A percentile compares a stretch with the other conserved stretches of the same genome.
Evolutionary conservation across 1,284 basidiomycete genomes (phyloP).

Genomic region (Ceratobasidium sp.): DNA sequence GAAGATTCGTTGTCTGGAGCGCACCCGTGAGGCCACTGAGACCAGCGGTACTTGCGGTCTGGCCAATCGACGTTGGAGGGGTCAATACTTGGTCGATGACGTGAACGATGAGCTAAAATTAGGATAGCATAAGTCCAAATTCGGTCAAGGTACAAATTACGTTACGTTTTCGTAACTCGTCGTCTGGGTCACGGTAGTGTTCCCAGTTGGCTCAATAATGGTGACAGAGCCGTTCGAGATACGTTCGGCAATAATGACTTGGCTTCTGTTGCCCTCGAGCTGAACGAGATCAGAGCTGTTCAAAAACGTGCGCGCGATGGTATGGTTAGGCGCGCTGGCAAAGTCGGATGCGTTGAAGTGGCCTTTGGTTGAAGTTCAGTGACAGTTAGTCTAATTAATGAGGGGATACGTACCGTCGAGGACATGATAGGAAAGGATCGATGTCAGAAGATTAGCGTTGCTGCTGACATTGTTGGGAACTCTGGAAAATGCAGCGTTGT

Average conservation of each 20-base stretch:
- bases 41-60: conserved; percentile 58
- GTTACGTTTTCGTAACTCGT: conserved; percentile 59
- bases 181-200: conserved; percentile 59
- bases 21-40: conserved; percentile 56
- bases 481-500: conserved; percentile 52
- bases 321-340: conserved; percentile 55
- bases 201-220: conserved; percentile 63
- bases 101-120: conserved; percentile 53
- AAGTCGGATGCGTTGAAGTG: conserved; percentile 36
- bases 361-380: conserved; percentile 47
- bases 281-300: conserved; percentile 60
- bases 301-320: conserved; percentile 71
- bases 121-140: conserved; percentile 58
- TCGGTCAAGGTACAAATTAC: conserved; percentile 40
- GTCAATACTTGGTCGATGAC: conserved; percentile 63
- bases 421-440: conserved; percentile 71
- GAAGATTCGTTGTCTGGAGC: conserved; percentile 55
- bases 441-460: conserved; percentile 57
- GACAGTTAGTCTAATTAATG: conserved; percentile 58
- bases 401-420: conserved; percentile 62
- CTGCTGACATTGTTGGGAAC: conserved; percentile 55
- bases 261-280: conserved; percentile 66
- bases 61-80: conserved; percentile 64
- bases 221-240: conserved; percentile 58
- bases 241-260: conserved; percentile 68